Evolutionary conservation across 352 stramenopile genomes (phyloP).

Genomic region (Phytophthora sansomeana): DNA sequence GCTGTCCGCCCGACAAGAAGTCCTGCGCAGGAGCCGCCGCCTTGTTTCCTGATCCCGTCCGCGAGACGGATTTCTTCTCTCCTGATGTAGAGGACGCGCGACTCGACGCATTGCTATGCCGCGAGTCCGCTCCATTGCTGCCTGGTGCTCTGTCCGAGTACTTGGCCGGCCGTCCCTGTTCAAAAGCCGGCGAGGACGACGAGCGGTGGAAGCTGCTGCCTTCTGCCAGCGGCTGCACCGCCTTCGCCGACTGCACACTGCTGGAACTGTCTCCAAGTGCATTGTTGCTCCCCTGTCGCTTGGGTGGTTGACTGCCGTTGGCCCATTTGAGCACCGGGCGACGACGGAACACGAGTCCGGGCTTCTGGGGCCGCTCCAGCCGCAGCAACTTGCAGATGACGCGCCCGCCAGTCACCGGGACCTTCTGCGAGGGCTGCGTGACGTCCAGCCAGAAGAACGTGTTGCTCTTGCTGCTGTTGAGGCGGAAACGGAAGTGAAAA

Average conservation of each 20-base stretch:
- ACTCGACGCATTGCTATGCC: conserved; percentile 38
- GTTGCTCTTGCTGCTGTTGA: conserved; percentile 63
- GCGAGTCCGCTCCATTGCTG: conserved; percentile 25
- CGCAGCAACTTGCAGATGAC: conserved; percentile 88
- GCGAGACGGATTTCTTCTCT: conserved; percentile 37
- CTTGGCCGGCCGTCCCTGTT: conserved; percentile 64
- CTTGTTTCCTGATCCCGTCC: conserved; percentile 46
- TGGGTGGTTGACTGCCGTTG: conserved; percentile 31
- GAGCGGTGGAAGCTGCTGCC: conserved; percentile 49
- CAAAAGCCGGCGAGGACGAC: conserved; percentile 52
- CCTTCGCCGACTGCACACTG: conserved; percentile 24
- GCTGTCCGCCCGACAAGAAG: conserved; percentile 72
- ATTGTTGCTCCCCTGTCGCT: conserved; percentile 31
- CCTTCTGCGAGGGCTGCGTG: conserved; percentile 56
- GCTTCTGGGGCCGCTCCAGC: conserved; percentile 60
- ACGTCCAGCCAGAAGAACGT: conserved; percentile 89
- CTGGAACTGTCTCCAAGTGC: conserved; percentile 30
- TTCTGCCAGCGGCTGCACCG: conserved; percentile 21
- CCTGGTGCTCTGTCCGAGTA: conserved; percentile 62
- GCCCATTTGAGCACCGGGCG: conserved; percentile 79
- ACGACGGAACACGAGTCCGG: conserved; percentile 74
- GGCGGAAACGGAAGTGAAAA: conserved; percentile 90
- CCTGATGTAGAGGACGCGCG: conserved; percentile 22
- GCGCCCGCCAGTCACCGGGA: conserved; percentile 78
- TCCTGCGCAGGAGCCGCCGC: conserved; percentile 53